Base-by-base conservation (phyloP, 2,329 filamentous ascomycete genomes). In the Leptographium flavum region DNA sequence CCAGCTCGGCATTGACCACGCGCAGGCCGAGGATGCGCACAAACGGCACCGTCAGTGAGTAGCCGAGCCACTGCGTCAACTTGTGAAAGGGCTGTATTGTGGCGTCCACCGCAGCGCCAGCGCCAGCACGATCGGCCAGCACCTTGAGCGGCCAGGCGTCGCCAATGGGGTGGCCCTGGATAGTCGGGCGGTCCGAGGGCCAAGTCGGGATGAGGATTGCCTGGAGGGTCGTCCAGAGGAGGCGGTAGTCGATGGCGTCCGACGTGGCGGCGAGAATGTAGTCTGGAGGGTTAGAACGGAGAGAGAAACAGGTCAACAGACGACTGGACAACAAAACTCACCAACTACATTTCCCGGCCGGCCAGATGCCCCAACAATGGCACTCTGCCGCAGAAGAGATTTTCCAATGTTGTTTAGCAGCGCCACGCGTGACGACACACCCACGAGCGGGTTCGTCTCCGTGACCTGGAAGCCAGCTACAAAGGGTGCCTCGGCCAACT, bases 61-160 rank as follows among this genome's bases (percentile, higher is more conserved):
- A 94, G 43, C 83, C 86, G 45, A 94, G 79, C 88, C 88, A 94
- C 62, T 94, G 87, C 0, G 87, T 93, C 28, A 94, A 73, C 64
- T 94, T 94, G 44, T 46, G 88, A 67, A 94, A 94, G 0, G 87
- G 87, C 11, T 90, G 76, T 50, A 93, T 88, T 0, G 41, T 35
- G 0, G 47, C 45, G 52, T 69, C 39, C 2, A 41, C 28, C 0
- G 41, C 31, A 0, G 47, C 42, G 52, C 69, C 38, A 0, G 39
- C 19, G 25, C 46, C 39, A 17, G 4, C 58, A 3, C 7, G 22
- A 11, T 38, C 21, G 87, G 81, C 82, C 83, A 87, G 4, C 71
- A 57, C 49, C 4, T 51, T 48, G 1, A 73, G 55, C 5, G 68
- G 68, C 69, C 70, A 73, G 5, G 69, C 69, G 49, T 73, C 69